Evolutionary conservation across 768 basidiomycete species (phyloP).

Genomic region (Hericium rajendrae): DNA sequence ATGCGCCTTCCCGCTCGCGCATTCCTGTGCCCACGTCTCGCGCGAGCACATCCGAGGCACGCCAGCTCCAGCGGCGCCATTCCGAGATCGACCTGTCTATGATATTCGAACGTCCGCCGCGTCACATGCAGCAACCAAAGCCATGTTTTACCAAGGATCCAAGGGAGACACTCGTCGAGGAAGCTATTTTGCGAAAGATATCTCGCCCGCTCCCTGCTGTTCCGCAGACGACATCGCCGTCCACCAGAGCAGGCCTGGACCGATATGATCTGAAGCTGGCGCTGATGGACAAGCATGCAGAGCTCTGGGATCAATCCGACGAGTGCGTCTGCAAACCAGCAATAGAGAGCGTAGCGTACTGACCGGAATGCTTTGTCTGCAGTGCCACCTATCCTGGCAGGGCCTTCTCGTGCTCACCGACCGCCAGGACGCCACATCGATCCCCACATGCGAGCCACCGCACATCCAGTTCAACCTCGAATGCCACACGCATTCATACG

Average conservation of each 20-base stretch:
- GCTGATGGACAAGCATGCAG: conserved; percentile 7
- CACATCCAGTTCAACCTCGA: conserved; percentile 4
- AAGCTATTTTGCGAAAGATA: too few relatives aligned
- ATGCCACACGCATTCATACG: conserved; percentile 12
- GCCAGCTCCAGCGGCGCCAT: not conserved
- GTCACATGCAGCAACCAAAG: too few relatives aligned
- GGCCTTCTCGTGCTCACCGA: conserved; percentile 12
- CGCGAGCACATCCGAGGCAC: not conserved
- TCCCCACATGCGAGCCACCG: not conserved
- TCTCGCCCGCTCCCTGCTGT: too few relatives aligned
- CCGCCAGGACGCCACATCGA: not conserved
- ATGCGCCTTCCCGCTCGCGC: not conserved
- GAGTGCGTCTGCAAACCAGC: conserved; percentile 5
- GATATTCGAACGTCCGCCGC: too few relatives aligned
- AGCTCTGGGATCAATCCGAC: conserved; percentile 13
- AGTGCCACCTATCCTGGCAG: conserved; percentile 8
- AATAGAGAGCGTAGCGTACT: not conserved
- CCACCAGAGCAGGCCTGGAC: conserved; percentile 5
- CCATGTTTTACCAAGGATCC: too few relatives aligned
- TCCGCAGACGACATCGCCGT: not conserved
- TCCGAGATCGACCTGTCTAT: not conserved
- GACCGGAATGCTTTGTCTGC: not conserved
- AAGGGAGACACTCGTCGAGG: too few relatives aligned
- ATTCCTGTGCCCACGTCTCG: conserved; percentile 1
- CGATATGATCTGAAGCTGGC: conserved; percentile 12